phyloP scores from a whole-genome alignment of 164 flowering plant genomes.

The Santalum album region DNA sequence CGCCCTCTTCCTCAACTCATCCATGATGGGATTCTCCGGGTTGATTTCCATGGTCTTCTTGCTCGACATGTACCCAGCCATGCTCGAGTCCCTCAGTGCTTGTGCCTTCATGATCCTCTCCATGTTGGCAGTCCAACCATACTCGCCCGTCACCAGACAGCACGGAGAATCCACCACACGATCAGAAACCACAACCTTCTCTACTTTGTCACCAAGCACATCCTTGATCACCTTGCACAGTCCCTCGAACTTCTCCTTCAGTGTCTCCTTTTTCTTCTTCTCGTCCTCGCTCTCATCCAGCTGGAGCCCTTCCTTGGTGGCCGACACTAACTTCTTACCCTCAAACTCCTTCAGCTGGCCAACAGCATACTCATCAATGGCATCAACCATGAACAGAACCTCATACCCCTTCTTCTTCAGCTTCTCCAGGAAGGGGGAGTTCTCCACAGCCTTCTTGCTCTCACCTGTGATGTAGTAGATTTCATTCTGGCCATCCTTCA shows the following conservation, averaged over 20 bases:
- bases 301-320: conserved; percentile 34
- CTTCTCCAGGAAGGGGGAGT: conserved; percentile 57
- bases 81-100: conserved; percentile 40
- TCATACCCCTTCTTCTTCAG: conserved; percentile 42
- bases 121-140: conserved; percentile 35
- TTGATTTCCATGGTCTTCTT: conserved; percentile 54
- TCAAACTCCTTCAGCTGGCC: conserved; percentile 36
- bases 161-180: conserved; percentile 29
- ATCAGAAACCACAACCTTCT: conserved; percentile 25
- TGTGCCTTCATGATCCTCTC: conserved; percentile 45
- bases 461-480: conserved; percentile 42
- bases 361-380: conserved; percentile 33
- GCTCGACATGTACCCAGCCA: conserved; percentile 46
- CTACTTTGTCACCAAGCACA: conserved; percentile 30
- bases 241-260: conserved; percentile 35
- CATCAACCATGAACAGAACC: conserved; percentile 38
- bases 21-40: conserved; percentile 44
- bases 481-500: conserved; percentile 51
- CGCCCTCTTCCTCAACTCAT: conserved; percentile 37
- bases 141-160: conserved; percentile 33
- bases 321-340: conserved; percentile 36
- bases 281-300: conserved; percentile 35
- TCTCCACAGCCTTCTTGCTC: conserved; percentile 55
- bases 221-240: conserved; percentile 42
- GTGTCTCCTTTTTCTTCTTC: conserved; percentile 22